Percentiles rank a stretch among this genome's conserved stretches.
Conservation (phyloP, 352 stramenopile species). For the Phytopythium sindhum region DNA sequence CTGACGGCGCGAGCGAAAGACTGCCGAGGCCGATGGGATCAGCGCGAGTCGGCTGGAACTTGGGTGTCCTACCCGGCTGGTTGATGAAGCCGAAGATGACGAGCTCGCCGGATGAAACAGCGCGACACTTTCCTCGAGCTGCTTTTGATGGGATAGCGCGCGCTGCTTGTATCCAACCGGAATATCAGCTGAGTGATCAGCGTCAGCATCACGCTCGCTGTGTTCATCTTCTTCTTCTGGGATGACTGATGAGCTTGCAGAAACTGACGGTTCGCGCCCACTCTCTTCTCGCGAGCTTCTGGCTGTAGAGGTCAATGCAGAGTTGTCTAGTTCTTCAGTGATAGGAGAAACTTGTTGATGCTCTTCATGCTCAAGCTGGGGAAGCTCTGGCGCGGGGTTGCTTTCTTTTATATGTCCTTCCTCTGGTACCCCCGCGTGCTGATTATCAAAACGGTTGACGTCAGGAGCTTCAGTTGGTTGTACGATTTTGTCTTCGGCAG, state of each 20-base stretch:
- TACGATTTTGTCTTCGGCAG: not conserved
- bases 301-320: not conserved
- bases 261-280: no score
- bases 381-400: not conserved
- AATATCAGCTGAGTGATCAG: conserved; percentile 8
- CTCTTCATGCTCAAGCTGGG: not conserved
- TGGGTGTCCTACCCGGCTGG: not conserved
- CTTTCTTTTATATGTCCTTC: not conserved
- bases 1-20: conserved; percentile 31
- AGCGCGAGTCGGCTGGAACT: not conserved
- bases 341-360: not conserved
- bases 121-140: conserved; percentile 20
- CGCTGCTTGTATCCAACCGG: conserved; percentile 21
- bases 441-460: not conserved
- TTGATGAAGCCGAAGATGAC: conserved; percentile 5
- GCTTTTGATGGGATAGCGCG: conserved; percentile 24
- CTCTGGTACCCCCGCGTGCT: not conserved
- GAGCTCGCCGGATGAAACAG: conserved; percentile 22
- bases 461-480: not conserved
- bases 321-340: not conserved
- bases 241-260: not conserved
- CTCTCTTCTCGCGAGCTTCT: not conserved
- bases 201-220: conserved; percentile 1
- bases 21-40: conserved; percentile 6
- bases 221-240: not conserved